Evolutionary conservation across 768 basidiomycete species (phyloP).

Genomic region (Boletus rubescentipes): DNA sequence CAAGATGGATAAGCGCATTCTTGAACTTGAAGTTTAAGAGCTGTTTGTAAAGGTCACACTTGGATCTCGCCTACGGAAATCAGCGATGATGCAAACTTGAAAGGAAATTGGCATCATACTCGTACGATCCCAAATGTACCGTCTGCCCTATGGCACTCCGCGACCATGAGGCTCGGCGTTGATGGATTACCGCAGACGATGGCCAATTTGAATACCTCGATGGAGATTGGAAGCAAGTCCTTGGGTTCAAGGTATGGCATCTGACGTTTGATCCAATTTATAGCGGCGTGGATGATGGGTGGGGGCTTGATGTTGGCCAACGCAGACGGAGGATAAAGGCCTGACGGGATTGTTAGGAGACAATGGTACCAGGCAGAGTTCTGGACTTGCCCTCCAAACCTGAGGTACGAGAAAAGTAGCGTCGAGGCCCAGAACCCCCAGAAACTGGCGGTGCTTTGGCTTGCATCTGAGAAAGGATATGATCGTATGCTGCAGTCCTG

Average conservation of each 20-base stretch:
- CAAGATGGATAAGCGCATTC: constrained; percentile 58
- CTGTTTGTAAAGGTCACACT: constrained; percentile 82
- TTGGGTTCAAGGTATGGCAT: constrained; percentile 74
- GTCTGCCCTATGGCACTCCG: constrained; percentile 72
- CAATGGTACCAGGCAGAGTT: background rate
- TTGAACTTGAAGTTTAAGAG: constrained; percentile 70
- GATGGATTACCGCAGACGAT: constrained; percentile 85
- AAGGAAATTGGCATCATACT: constrained; percentile 42
- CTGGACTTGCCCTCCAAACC: constrained; percentile 37
- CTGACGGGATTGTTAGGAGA: constrained; percentile 10
- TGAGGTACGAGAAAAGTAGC: constrained; percentile 39
- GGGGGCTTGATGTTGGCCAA: constrained; percentile 28
- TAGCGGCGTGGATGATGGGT: constrained; percentile 38
- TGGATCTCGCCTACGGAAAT: constrained; percentile 66
- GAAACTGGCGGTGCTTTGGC: constrained; percentile 22
- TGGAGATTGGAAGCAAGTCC: constrained; percentile 83
- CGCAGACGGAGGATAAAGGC: constrained; percentile 26
- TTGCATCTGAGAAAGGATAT: constrained; percentile 77
- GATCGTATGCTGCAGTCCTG: constrained; percentile 83
- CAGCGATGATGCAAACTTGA: constrained; percentile 1
- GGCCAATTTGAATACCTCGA: constrained; percentile 75
- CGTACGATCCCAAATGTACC: constrained; percentile 81
- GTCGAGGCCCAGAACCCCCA: constrained; percentile 34
- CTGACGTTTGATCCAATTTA: constrained; percentile 56
- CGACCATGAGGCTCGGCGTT: constrained; percentile 78